Conservation (phyloP, 768 basidiomycete species). For the Phanerochaete carnosa region DNA sequence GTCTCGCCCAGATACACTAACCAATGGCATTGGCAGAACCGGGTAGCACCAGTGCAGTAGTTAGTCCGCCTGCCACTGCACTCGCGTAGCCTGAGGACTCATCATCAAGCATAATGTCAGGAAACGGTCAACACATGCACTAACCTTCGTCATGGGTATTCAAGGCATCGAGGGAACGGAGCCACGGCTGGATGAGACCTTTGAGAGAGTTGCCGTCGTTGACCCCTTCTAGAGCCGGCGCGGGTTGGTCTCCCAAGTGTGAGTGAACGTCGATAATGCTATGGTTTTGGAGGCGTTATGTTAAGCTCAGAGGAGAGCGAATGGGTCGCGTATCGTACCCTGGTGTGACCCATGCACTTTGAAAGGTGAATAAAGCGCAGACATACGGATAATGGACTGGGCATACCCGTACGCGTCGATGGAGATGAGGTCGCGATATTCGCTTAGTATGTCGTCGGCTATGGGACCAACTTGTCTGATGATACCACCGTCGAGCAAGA, state of each 20-base stretch:
- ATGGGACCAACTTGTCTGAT: slow-evolving; percentile 49
- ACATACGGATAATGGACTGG: neutral
- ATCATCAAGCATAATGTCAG: neutral
- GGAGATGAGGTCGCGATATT: slow-evolving; percentile 23
- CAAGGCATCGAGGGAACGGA: slow-evolving; percentile 69
- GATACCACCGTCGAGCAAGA: slow-evolving; percentile 62
- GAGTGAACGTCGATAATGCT: slow-evolving; percentile 57
- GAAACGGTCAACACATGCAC: neutral
- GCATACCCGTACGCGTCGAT: slow-evolving; percentile 43
- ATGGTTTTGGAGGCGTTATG: neutral
- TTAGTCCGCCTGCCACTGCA: slow-evolving; percentile 66
- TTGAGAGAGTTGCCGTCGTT: slow-evolving; percentile 55
- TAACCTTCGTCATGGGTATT: slow-evolving; percentile 62
- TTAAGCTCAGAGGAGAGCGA: neutral
- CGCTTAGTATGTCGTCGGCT: neutral
- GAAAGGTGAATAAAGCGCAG: neutral
- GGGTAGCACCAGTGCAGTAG: slow-evolving; percentile 73
- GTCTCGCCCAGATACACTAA: slow-evolving; percentile 17
- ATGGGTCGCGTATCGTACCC: slow-evolving; percentile 18
- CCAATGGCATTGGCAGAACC: slow-evolving; percentile 65
- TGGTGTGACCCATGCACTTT: slow-evolving; percentile 71
- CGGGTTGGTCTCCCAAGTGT: slow-evolving; percentile 43
- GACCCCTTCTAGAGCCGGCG: slow-evolving; percentile 32
- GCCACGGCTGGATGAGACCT: slow-evolving; percentile 54
- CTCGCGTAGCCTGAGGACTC: slow-evolving; percentile 37